Conservation (phyloP, 352 stramenopile genomes). For the Phytophthora europaea region DNA sequence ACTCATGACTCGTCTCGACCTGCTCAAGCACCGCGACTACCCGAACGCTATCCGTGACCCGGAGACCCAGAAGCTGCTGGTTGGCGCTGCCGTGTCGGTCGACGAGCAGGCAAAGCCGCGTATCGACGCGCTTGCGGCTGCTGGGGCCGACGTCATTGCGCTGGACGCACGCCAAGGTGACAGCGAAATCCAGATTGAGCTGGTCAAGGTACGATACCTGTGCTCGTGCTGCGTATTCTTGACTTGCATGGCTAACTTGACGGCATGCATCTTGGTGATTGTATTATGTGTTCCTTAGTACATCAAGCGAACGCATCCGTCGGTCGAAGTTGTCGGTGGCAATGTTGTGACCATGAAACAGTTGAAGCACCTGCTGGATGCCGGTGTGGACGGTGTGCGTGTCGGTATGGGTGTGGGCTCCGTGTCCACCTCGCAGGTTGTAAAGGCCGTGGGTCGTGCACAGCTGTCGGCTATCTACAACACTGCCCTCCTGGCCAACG, state of each 20-base stretch:
- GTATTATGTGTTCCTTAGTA: constrained; percentile 43
- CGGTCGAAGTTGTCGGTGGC: constrained; percentile 97
- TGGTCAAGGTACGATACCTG: constrained; percentile 53
- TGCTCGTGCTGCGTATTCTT: neutral
- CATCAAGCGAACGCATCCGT: constrained; percentile 94
- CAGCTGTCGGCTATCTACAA: constrained; percentile 99
- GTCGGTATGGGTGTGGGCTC: constrained; percentile 99
- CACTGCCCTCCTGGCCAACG: constrained; percentile 93
- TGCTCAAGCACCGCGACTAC: constrained; percentile 97
- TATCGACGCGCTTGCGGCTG: constrained; percentile 86
- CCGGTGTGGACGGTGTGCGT: constrained; percentile 97
- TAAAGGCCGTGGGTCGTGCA: constrained; percentile 97
- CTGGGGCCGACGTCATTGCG: constrained; percentile 98
- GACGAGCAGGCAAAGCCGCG: constrained; percentile 93
- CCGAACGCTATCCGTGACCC: constrained; percentile 94
- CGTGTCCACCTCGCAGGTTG: constrained; percentile 99
- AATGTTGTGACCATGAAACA: constrained; percentile 99
- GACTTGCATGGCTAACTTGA: constrained; percentile 2
- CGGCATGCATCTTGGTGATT: neutral
- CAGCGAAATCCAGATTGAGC: constrained; percentile 85
- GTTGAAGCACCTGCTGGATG: constrained; percentile 96
- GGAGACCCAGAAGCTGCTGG: constrained; percentile 96
- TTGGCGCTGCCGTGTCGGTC: constrained; percentile 97
- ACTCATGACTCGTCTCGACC: constrained; percentile 97
- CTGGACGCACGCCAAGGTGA: constrained; percentile 99